These are phyloP conservation scores for Nematocida minor DNA, from an alignment of 371 early-diverging fungal species.

Conservation along the genomic window DNA sequence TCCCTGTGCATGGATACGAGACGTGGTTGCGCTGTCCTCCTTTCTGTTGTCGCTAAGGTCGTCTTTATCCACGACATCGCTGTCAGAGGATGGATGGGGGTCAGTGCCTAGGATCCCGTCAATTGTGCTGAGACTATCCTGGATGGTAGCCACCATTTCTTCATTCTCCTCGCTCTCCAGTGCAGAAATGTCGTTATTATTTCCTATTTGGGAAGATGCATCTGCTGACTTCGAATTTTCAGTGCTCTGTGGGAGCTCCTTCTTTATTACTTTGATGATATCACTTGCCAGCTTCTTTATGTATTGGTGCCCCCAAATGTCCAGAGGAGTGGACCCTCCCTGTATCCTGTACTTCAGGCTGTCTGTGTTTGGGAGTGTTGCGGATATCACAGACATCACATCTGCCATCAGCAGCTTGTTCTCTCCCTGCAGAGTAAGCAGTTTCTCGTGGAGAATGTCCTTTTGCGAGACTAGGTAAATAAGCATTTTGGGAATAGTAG, in stretches of 20 bases:
- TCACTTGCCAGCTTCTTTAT: constrained; percentile 56
- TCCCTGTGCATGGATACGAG: neutral
- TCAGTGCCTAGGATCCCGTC: neutral
- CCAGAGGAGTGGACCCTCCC: constrained; percentile 58
- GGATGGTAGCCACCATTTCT: neutral
- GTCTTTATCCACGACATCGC: neutral
- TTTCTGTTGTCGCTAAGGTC: neutral
- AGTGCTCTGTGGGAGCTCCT: no score
- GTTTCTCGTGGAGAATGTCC: constrained; percentile 19
- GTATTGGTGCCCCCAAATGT: constrained; percentile 64
- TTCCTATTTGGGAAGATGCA: no score
- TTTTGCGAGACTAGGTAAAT: constrained; percentile 34
- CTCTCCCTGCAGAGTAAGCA: constrained; percentile 31
- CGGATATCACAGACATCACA: constrained; percentile 59
- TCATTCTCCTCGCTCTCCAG: neutral
- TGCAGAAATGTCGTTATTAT: neutral
- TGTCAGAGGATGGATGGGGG: no score
- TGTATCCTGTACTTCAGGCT: constrained; percentile 55
- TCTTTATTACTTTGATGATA: constrained; percentile 27
- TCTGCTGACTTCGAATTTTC: neutral
- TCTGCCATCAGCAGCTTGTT: constrained; percentile 56
- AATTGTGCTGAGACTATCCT: neutral
- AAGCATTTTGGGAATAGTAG: constrained; percentile 39
- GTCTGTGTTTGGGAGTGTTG: constrained; percentile 42
- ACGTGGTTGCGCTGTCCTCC: neutral